phyloP scores from a whole-genome alignment of 176 grass and related monocot genomes.

The Melocanna baccifera region DNA sequence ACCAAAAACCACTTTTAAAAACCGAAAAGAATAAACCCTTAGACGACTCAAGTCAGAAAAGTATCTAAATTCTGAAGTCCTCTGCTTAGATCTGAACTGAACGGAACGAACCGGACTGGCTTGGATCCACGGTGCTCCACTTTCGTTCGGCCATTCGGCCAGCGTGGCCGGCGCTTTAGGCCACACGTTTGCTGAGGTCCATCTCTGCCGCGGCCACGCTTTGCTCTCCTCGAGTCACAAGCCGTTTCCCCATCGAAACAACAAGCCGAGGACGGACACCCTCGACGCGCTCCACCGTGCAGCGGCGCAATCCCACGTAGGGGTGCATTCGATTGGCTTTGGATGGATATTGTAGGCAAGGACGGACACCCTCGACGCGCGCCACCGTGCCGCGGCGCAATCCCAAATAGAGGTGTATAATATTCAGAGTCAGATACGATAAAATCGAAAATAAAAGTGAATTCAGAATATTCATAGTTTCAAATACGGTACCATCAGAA shows the following conservation, averaged over 20 bases:
- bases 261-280: too few relatives aligned
- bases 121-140: not conserved
- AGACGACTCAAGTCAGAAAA: too few relatives aligned
- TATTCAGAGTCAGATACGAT: fast-evolving
- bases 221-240: not conserved
- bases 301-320: too few relatives aligned
- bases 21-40: too few relatives aligned
- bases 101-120: not conserved
- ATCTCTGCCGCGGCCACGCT: not conserved
- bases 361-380: not conserved
- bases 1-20: too few relatives aligned
- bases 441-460: fast-evolving
- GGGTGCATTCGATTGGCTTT: too few relatives aligned
- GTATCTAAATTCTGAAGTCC: not conserved
- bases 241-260: not conserved
- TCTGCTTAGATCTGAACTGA: not conserved
- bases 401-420: too few relatives aligned
- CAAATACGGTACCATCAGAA: too few relatives aligned
- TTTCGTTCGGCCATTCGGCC: not conserved
- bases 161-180: not conserved
- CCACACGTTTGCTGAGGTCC: not conserved
- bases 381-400: too few relatives aligned
- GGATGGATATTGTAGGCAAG: too few relatives aligned
- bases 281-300: too few relatives aligned
- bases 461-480: too few relatives aligned